A percentile compares a stretch with the other conserved stretches of the same genome.
Conservation (phyloP, 352 stramenopile species). For the Globisporangium carolinianum region DNA sequence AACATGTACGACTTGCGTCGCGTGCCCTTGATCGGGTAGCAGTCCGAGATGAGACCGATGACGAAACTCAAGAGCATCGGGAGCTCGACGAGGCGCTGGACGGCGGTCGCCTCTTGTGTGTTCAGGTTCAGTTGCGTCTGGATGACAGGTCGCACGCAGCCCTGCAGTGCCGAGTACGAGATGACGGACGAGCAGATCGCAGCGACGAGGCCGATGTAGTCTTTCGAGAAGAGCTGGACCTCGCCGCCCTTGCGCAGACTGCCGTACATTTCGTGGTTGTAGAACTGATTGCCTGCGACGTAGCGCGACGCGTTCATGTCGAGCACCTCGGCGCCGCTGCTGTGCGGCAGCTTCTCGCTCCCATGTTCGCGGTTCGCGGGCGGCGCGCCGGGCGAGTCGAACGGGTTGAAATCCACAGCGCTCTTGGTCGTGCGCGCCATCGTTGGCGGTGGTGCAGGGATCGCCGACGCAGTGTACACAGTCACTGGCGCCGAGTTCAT, state of each 20-base stretch:
- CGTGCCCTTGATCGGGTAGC: conserved; percentile 68
- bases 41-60: conserved; percentile 72
- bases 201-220: conserved; percentile 29
- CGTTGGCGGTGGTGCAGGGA: not conserved
- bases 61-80: conserved; percentile 73
- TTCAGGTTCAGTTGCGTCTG: conserved; percentile 20
- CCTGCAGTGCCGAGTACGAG: conserved; percentile 26
- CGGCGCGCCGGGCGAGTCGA: conserved; percentile 1
- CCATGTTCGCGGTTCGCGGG: not conserved
- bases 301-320: conserved; percentile 8
- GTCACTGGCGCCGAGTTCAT: too few relatives aligned
- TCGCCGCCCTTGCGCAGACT: conserved; percentile 32
- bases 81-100: conserved; percentile 34
- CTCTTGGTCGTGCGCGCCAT: not conserved
- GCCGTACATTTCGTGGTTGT: conserved; percentile 45
- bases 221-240: conserved; percentile 28
- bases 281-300: conserved; percentile 22
- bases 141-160: conserved; percentile 21
- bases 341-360: conserved; percentile 4
- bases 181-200: conserved; percentile 38
- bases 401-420: conserved; percentile 2
- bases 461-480: not conserved
- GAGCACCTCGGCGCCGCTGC: not conserved
- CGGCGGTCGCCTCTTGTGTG: conserved; percentile 12
- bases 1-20: conserved; percentile 77